Base-by-base conservation (phyloP, 2,329 filamentous ascomycete genomes). In the Exserohilum turcica region DNA sequence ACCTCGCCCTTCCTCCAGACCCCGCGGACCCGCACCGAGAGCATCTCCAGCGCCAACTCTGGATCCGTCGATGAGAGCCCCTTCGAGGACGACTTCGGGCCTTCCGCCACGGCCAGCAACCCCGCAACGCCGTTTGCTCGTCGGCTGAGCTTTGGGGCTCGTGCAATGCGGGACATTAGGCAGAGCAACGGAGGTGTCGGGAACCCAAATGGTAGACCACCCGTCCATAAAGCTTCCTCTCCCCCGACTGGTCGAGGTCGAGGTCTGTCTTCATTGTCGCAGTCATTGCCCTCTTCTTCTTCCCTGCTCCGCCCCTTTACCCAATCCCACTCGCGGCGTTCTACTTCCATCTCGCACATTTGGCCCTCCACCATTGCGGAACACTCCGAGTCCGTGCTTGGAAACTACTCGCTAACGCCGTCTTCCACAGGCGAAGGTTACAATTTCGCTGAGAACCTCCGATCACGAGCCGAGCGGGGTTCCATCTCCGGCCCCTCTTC, bases 371-470 rank as follows among this genome's bases (percentile, higher is more conserved):
- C 64, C 45, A 66, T 73, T 52, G 59, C 64, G 59, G 69, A 70
- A 43, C 67, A 72, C 61, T 60, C 70, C 53, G 62, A 71, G 49
- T 59, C 61, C 45, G 53, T 55, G 43, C 57, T 70, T 45, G 68
- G 63, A 52, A 78, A 86, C 78, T 80, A 76, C 75, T 79, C 83
- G 86, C 86, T 89, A 84, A 89, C 86, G 51, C 66, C 62, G 77
- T 79, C 75, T 68, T 76, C 77, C 77, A 78, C 85, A 92, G 89
- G 91, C 82, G 91, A 94, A 83, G 91, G 90, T 76, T 96, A 95
- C 84, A 96, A 96, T 79, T 96, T 93, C 89, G 91, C 91, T 73
- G 93, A 97, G 80, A 92, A 96, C 80, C 86, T 97, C 82, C 91
- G 92, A 76, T 89, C 87, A 70, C 89, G 92, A 73, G 92, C 92